phyloP scores from a whole-genome alignment of 2,329 filamentous ascomycete genomes.

The Thelonectria olida region DNA sequence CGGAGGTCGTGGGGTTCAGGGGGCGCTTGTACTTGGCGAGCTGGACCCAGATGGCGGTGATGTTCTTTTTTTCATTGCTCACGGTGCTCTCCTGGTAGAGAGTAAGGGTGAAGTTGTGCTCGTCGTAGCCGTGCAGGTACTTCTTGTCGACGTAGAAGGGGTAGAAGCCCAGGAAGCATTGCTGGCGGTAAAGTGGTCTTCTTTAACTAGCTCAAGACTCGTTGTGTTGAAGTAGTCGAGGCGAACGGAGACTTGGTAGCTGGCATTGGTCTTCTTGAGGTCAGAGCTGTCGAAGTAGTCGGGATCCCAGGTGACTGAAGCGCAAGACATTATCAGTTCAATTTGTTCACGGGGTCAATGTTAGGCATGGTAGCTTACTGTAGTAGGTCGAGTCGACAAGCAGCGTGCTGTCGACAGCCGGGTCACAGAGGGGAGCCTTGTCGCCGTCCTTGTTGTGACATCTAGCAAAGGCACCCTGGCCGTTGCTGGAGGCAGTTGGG shows the following conservation, averaged over 20 bases:
- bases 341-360: not conserved
- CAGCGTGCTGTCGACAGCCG: constrained; percentile 53
- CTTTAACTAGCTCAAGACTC: constrained; percentile 44
- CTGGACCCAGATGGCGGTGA: constrained; percentile 53
- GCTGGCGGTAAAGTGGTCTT: constrained; percentile 46
- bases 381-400: constrained; percentile 60
- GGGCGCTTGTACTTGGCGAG: constrained; percentile 47
- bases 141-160: constrained; percentile 52
- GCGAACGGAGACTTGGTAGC: constrained; percentile 46
- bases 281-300: constrained; percentile 55
- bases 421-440: constrained; percentile 62
- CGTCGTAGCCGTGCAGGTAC: constrained; percentile 47
- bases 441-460: constrained; percentile 59
- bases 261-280: constrained; percentile 43
- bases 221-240: constrained; percentile 53
- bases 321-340: constrained; percentile 10
- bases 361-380: constrained; percentile 47
- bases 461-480: constrained; percentile 58
- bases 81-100: constrained; percentile 51
- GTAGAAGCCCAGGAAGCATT: constrained; percentile 57
- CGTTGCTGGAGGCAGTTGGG: constrained; percentile 53
- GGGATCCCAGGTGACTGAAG: constrained; percentile 66
- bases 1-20: constrained; percentile 45
- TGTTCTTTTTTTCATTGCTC: constrained; percentile 48
- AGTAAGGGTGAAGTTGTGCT: constrained; percentile 59